Evolutionary conservation across 2,329 filamentous ascomycete genomes (phyloP).

Genomic region (Chaetothyriales sp.): DNA sequence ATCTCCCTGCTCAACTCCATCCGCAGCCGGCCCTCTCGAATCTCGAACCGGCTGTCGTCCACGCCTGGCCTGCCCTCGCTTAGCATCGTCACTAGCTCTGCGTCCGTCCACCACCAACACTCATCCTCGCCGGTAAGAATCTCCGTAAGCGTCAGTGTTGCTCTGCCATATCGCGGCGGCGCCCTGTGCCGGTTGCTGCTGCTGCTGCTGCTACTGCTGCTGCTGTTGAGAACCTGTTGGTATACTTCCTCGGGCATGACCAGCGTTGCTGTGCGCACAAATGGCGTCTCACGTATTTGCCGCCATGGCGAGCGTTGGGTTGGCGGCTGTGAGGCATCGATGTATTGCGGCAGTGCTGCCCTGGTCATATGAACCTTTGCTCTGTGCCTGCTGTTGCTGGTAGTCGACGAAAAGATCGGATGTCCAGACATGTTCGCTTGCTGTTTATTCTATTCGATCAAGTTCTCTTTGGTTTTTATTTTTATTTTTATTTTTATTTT

Average conservation of each 20-base stretch:
- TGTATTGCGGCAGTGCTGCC: constrained; percentile 42
- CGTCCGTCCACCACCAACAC: background rate
- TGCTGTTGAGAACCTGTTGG: background rate
- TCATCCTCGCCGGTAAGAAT: constrained; percentile 45
- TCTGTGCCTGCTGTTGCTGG: background rate
- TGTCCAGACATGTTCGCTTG: background rate
- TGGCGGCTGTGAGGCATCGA: constrained; percentile 56
- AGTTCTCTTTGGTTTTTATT: too few species aligned
- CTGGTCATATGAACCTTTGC: constrained; percentile 43
- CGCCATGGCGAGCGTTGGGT: constrained; percentile 63
- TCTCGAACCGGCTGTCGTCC: constrained; percentile 51
- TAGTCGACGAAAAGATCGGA: background rate
- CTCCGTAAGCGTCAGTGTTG: constrained; percentile 57
- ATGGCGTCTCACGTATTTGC: constrained; percentile 48
- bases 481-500: too few species aligned
- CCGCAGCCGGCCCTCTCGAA: constrained; percentile 55
- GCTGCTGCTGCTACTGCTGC: background rate
- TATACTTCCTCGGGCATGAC: constrained; percentile 46
- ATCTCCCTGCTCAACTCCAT: constrained; percentile 67
- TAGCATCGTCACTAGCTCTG: constrained; percentile 69
- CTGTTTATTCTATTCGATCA: too few species aligned
- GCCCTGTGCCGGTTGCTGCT: background rate
- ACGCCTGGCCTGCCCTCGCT: constrained; percentile 58
- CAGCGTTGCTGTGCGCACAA: constrained; percentile 53
- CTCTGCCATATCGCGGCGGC: constrained; percentile 43